Percentiles rank a stretch among this genome's conserved stretches.
These are phyloP conservation scores for Elaeis oleifera DNA, from an alignment of 202 grass and related monocot genomes.

Conservation along the genomic window DNA sequence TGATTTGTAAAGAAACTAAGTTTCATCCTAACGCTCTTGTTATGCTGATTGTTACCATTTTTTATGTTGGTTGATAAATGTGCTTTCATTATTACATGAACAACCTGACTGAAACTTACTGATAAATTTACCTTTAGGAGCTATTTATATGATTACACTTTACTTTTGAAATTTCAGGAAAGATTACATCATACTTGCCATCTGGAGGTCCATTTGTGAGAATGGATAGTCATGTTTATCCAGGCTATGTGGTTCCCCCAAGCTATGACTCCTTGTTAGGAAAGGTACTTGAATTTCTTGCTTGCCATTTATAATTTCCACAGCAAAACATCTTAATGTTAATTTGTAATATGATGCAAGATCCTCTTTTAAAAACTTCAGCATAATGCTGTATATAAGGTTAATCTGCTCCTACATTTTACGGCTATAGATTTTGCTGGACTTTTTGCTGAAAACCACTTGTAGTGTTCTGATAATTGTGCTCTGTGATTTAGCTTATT, in stretches of 20 bases:
- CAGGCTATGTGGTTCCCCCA: conserved; percentile 47
- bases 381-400: no score
- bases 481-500: conserved; percentile 25
- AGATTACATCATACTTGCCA: conserved; percentile 50
- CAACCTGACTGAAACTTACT: no score
- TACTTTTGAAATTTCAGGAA: conserved; percentile 26
- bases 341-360: no score
- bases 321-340: no score
- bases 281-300: conserved; percentile 27
- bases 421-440: neutral
- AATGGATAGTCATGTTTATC: conserved; percentile 55
- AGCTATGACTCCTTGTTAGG: conserved; percentile 46
- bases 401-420: no score
- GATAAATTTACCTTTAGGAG: no score
- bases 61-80: no score
- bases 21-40: no score
- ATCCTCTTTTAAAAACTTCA: no score
- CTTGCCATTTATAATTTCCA: neutral
- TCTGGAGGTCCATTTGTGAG: conserved; percentile 49
- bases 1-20: no score
- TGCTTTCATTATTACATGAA: no score
- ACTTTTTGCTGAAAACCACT: neutral
- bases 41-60: no score
- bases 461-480: neutral
- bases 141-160: neutral